phyloP scores from a whole-genome alignment of 129 eudicot species.

The Tagetes patula region DNA sequence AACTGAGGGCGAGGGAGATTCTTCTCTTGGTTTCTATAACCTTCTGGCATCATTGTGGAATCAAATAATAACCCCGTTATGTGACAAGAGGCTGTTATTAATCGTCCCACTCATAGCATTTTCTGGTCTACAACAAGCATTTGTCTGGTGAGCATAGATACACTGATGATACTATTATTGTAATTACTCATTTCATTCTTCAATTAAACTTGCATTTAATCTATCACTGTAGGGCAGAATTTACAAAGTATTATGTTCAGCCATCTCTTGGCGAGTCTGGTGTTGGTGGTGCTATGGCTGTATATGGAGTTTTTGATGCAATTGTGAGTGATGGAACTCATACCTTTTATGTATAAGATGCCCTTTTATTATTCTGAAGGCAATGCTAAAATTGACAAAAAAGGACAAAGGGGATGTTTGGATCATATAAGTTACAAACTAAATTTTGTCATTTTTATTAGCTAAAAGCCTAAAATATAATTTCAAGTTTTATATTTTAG shows the following conservation, averaged over 20 bases:
- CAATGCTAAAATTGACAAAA: slow-evolving; percentile 9
- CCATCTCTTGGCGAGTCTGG: slow-evolving; percentile 92
- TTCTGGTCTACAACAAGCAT: slow-evolving; percentile 98
- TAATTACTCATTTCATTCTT: slow-evolving; percentile 17
- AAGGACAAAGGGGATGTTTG: neutral
- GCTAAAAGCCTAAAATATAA: neutral
- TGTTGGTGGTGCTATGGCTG: slow-evolving; percentile 96
- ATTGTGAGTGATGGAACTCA: slow-evolving; percentile 55
- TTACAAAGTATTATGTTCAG: slow-evolving; percentile 73
- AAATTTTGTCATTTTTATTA: slow-evolving; percentile 3
- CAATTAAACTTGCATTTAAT: slow-evolving; percentile 7
- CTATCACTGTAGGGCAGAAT: slow-evolving; percentile 69
- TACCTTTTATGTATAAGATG: slow-evolving; percentile 7
- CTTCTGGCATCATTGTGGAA: slow-evolving; percentile 50
- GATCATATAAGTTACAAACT: neutral
- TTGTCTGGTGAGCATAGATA: slow-evolving; percentile 74
- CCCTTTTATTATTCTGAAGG: neutral
- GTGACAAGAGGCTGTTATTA: slow-evolving; percentile 68
- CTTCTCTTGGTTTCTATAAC: slow-evolving; percentile 41
- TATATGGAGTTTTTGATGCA: slow-evolving; percentile 91
- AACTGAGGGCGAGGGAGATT: slow-evolving; percentile 47
- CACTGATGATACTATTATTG: slow-evolving; percentile 17
- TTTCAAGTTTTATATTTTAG: slow-evolving; percentile 13
- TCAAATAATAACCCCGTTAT: slow-evolving; percentile 55
- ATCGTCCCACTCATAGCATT: slow-evolving; percentile 88